Conservation (phyloP, 2,329 filamentous ascomycete genomes). For the Sarocladiaceae sp. region DNA sequence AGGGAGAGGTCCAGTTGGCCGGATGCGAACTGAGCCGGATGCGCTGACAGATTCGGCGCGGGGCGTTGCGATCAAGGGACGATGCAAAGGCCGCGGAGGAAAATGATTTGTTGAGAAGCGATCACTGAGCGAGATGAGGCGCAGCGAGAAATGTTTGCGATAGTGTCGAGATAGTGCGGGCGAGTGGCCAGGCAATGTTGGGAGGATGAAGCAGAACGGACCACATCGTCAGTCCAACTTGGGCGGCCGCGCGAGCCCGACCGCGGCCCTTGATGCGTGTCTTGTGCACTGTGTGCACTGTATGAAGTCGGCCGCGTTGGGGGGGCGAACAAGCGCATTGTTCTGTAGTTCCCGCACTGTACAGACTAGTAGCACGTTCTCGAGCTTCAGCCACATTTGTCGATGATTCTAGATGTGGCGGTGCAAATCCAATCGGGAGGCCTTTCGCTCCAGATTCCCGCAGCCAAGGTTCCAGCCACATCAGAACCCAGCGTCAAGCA, state of each 20-base stretch:
- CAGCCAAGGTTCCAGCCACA: conserved; percentile 3
- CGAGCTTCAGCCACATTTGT: conserved; percentile 5
- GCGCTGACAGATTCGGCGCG: neutral
- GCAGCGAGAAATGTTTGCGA: neutral
- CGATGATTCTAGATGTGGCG: neutral
- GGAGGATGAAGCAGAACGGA: neutral
- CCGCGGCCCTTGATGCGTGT: neutral
- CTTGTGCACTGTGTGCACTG: neutral
- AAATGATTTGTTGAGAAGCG: neutral
- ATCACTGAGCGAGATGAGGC: neutral
- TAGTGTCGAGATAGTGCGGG: neutral
- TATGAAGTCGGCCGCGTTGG: no score
- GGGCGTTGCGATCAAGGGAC: neutral
- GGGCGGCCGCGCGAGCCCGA: conserved; percentile 5
- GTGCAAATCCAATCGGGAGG: conserved; percentile 7
- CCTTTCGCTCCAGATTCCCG: neutral
- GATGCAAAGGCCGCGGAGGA: neutral
- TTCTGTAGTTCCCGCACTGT: neutral
- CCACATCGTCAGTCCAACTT: conserved; percentile 7
- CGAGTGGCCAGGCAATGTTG: neutral
- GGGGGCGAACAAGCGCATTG: neutral
- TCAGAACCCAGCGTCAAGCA: neutral
- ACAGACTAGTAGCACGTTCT: neutral
- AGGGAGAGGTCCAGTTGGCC: conserved; percentile 4
- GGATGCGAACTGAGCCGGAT: conserved; percentile 8